Evolutionary conservation across 768 basidiomycete species (phyloP).

Genomic region (Panaeolus papilionaceus): DNA sequence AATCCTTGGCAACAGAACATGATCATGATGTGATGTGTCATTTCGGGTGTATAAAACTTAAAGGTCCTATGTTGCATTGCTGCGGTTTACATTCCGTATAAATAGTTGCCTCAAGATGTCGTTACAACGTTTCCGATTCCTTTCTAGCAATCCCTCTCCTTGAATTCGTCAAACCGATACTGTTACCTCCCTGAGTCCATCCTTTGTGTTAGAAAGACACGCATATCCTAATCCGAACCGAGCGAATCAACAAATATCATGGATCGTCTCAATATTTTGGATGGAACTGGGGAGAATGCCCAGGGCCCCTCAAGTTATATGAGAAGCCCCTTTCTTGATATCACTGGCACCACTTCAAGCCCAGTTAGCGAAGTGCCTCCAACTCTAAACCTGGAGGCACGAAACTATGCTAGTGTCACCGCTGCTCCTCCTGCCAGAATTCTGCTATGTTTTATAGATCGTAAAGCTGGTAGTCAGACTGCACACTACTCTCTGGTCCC

Average conservation of each 20-base stretch:
- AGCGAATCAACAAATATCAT: background rate
- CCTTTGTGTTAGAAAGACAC: too few species aligned
- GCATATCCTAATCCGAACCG: background rate
- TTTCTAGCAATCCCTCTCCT: background rate
- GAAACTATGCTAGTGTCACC: background rate
- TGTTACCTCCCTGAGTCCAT: too few species aligned
- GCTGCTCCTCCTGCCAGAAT: conserved; percentile 1
- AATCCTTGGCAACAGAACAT: background rate
- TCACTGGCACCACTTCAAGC: background rate
- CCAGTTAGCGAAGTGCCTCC: conserved; percentile 5
- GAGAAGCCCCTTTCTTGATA: background rate
- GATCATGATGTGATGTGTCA: conserved; percentile 4
- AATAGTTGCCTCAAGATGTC: background rate
- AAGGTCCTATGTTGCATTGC: background rate
- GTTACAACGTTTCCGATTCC: background rate
- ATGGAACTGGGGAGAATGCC: background rate
- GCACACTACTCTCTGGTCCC: background rate
- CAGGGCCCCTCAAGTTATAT: background rate
- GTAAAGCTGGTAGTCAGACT: background rate
- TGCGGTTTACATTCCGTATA: background rate
- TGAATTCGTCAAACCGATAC: background rate
- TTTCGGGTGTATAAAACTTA: background rate
- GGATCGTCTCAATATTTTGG: background rate
- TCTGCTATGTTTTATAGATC: background rate
- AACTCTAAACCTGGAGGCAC: background rate